These are phyloP conservation scores for Fusarium zealandicum DNA, from an alignment of 2,329 filamentous ascomycete genomes.

Conservation along the genomic window DNA sequence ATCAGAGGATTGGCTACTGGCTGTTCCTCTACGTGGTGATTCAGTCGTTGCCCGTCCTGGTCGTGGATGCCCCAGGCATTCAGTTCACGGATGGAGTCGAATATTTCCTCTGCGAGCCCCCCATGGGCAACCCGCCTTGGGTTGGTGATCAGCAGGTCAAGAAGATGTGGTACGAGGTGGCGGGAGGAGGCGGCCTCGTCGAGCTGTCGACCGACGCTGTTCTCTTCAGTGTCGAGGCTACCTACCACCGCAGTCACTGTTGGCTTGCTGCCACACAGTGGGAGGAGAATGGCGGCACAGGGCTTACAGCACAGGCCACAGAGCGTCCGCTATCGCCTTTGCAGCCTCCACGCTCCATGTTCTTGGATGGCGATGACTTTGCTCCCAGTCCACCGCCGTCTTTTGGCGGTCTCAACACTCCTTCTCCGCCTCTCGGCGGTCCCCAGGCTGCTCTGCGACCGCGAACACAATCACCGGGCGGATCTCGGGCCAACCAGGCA, in stretches of 20 bases:
- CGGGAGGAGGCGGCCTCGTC: slow-evolving; percentile 66
- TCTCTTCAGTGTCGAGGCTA: slow-evolving; percentile 67
- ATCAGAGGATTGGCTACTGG: slow-evolving; percentile 80
- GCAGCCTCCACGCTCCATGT: slow-evolving; percentile 49
- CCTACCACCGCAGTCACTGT: slow-evolving; percentile 65
- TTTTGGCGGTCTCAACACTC: slow-evolving; percentile 37
- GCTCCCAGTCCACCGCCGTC: slow-evolving; percentile 33
- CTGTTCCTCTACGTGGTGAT: slow-evolving; percentile 81
- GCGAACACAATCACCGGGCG: slow-evolving; percentile 50
- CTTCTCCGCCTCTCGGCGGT: slow-evolving; percentile 40
- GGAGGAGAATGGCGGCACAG: slow-evolving; percentile 49
- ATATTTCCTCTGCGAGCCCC: slow-evolving; percentile 81
- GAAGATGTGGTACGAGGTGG: slow-evolving; percentile 78
- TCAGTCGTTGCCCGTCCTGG: slow-evolving; percentile 79
- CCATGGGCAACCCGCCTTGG: slow-evolving; percentile 78
- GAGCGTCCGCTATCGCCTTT: slow-evolving; percentile 50
- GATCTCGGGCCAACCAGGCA: slow-evolving; percentile 45
- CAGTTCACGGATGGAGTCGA: slow-evolving; percentile 75
- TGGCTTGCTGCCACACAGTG: slow-evolving; percentile 62
- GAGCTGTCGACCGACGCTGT: slow-evolving; percentile 67
- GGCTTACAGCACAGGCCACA: slow-evolving; percentile 31
- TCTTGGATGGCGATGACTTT: slow-evolving; percentile 43
- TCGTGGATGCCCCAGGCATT: slow-evolving; percentile 76
- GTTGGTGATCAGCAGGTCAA: slow-evolving; percentile 68
- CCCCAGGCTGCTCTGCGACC: slow-evolving; percentile 47